phyloP scores from a whole-genome alignment of 2,329 filamentous ascomycete species.

The Diplodia mutila region DNA sequence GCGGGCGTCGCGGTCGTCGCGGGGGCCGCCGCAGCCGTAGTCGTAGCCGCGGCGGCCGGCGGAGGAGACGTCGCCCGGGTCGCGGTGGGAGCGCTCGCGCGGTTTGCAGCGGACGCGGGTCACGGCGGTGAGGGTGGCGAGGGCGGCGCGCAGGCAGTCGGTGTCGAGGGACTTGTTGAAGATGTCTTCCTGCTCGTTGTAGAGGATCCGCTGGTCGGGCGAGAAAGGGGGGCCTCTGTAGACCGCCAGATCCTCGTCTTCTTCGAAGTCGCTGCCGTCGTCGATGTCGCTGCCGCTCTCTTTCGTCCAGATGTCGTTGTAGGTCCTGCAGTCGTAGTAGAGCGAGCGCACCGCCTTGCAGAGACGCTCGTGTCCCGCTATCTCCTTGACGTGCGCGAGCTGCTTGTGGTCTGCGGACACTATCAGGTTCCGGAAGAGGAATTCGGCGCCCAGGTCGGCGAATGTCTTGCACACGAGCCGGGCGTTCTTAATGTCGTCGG shows the following conservation, averaged over 20 bases:
- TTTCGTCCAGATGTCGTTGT: not conserved
- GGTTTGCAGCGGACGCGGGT: not conserved
- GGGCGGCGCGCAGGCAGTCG: not conserved
- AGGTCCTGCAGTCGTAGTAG: not conserved
- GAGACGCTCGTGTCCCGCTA: not conserved
- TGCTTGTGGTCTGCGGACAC: not conserved
- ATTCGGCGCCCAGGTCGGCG: not conserved
- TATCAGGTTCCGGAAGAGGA: not conserved
- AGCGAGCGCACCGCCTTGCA: constrained; percentile 10
- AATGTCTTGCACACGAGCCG: constrained; percentile 18
- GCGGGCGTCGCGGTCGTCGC: not conserved
- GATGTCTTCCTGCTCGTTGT: constrained; percentile 8
- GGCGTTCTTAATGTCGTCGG: not conserved
- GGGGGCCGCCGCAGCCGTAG: not conserved
- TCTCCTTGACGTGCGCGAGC: not conserved
- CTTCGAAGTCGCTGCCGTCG: not conserved
- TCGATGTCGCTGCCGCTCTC: not conserved
- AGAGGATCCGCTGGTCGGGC: not conserved
- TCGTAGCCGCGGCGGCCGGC: not conserved
- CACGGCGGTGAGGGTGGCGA: not conserved
- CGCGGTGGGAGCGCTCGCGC: not conserved
- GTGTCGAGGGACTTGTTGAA: not conserved
- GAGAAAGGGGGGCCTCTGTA: not conserved
- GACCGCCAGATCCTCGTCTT: not conserved
- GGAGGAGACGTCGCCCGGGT: not conserved